Evolutionary conservation across 257 asterid species (phyloP).

Genomic region (Anisodus tanguticus): DNA sequence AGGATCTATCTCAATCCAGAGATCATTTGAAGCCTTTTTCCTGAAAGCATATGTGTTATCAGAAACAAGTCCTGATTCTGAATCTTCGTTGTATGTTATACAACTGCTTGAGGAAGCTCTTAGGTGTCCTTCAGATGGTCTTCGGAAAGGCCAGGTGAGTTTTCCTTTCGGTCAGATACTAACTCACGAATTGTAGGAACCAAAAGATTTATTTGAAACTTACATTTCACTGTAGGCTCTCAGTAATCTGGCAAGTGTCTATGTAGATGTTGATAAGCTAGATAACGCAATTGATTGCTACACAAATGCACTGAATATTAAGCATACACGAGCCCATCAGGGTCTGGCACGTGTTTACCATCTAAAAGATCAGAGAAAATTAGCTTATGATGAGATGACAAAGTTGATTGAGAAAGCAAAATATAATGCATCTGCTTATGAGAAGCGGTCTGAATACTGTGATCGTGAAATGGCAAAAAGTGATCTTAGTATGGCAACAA

Average conservation of each 20-base stretch:
- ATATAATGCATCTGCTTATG: constrained; percentile 91
- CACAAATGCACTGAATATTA: constrained; percentile 84
- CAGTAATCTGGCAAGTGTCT: constrained; percentile 86
- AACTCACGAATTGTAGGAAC: neutral
- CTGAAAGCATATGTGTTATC: constrained; percentile 85
- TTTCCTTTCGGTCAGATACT: neutral
- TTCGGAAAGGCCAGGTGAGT: constrained; percentile 96
- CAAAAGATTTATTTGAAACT: neutral
- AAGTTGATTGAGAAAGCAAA: constrained; percentile 88
- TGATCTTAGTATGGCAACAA: constrained; percentile 84
- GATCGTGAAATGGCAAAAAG: constrained; percentile 91
- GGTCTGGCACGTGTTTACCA: constrained; percentile 96
- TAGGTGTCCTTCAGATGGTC: constrained; percentile 96
- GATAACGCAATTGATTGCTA: constrained; percentile 85
- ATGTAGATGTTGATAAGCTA: constrained; percentile 79
- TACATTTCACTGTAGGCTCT: constrained; percentile 64
- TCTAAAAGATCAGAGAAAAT: constrained; percentile 76
- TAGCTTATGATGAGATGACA: constrained; percentile 97
- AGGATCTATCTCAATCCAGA: constrained; percentile 72
- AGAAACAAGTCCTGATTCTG: constrained; percentile 71
- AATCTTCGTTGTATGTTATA: constrained; percentile 78
- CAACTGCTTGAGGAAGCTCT: constrained; percentile 94
- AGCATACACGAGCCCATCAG: constrained; percentile 95
- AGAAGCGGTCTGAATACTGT: constrained; percentile 88
- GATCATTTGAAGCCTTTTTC: constrained; percentile 97